phyloP scores from a whole-genome alignment of 805 yeast species.

The Wickerhamiella australiensis region DNA sequence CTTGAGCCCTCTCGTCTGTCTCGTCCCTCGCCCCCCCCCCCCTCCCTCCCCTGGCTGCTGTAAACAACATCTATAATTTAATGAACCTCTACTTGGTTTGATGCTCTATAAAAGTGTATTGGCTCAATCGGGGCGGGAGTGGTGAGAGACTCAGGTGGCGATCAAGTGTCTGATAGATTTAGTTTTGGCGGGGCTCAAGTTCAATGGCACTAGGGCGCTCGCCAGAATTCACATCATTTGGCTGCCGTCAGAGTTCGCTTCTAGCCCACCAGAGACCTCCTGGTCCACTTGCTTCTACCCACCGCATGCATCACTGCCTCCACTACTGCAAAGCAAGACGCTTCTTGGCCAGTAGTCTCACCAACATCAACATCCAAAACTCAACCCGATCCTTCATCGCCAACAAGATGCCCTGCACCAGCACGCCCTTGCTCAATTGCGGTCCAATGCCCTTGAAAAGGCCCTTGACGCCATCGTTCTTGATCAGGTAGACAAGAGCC shows the following conservation, averaged over 20 bases:
- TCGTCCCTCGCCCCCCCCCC: no score
- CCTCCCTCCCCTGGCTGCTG: no score
- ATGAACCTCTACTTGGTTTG: neutral
- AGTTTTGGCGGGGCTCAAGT: no score
- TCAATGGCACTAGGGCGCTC: neutral
- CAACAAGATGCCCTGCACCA: conserved; percentile 74
- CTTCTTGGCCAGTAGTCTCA: conserved; percentile 15
- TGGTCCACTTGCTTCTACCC: no score
- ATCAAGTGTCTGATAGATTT: no score
- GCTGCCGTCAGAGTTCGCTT: no score
- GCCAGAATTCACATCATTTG: no score
- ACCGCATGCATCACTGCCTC: no score
- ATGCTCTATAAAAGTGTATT: neutral
- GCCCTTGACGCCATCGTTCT: conserved; percentile 50
- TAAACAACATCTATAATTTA: neutral
- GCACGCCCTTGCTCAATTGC: conserved; percentile 65
- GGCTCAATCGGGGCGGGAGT: no score
- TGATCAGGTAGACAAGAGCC: conserved; percentile 48
- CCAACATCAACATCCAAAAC: conserved; percentile 23
- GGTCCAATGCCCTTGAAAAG: conserved; percentile 74
- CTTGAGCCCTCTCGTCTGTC: no score
- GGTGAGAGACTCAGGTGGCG: no score
- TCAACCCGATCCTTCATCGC: conserved; percentile 63
- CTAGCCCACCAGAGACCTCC: no score
- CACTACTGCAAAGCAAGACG: neutral